Evolutionary conservation across 371 early-diverging fungal genomes (phyloP).

Genomic region (Mucor racemosus): DNA sequence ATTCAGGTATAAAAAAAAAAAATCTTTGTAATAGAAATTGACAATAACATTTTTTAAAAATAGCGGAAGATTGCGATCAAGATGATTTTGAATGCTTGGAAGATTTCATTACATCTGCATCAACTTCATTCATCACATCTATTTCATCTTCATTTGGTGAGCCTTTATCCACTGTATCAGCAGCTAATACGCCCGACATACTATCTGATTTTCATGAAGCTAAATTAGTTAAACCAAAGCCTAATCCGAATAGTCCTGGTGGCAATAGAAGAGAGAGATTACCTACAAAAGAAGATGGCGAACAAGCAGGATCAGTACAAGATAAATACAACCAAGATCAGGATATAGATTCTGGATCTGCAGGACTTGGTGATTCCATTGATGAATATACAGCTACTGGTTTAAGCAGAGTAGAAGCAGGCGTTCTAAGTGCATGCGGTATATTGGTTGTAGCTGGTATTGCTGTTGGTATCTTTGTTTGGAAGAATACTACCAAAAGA

Average conservation of each 20-base stretch:
- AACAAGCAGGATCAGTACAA: not conserved
- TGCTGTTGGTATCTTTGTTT: constrained; percentile 26
- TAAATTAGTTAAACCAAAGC: constrained; percentile 6
- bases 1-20: not conserved
- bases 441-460: constrained; percentile 25
- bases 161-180: not conserved
- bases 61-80: constrained; percentile 10
- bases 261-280: not conserved
- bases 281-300: not conserved
- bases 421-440: constrained; percentile 19
- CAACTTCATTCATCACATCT: constrained; percentile 1
- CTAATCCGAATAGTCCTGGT: not conserved
- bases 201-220: constrained; percentile 20
- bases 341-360: not conserved
- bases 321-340: not conserved
- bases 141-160: not conserved
- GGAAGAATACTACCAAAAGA: constrained; percentile 19
- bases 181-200: not conserved
- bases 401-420: constrained; percentile 18
- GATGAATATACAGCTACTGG: constrained; percentile 3
- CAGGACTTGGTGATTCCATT: not conserved
- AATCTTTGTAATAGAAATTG: not conserved
- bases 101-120: not conserved
- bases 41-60: not conserved
- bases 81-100: constrained; percentile 11